Base-by-base conservation (phyloP, 345 rosid genomes). In the Noccaea bulbosa region DNA sequence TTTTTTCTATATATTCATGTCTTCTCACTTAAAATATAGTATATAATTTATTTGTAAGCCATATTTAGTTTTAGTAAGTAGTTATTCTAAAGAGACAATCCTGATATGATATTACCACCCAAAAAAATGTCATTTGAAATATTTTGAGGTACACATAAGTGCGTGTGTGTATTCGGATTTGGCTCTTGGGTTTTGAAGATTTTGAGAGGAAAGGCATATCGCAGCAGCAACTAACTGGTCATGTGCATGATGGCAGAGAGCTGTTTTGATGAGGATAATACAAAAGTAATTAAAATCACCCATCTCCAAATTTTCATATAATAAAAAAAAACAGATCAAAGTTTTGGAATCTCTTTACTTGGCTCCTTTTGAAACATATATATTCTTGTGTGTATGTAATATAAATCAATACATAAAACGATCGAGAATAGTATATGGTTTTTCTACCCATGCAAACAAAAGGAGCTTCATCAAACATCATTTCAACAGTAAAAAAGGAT, bases 241-340 rank as follows among this genome's bases (percentile, higher is more conserved):
- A 63, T 63, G 69, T 63, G 69, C 45, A 47, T 63, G 50, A 48
- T 63, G 69, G 32, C 69, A 63, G 69, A 63, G 69, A 63, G 39
- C 17, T 47, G 34, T 35, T 6, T 34, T 17, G 17, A 20, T 34
- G 43, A 41, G 49, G 51, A 45, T 47, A 53, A 43, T n/a, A 61
- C 66, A 61, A 61, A 43, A 27, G 7, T 9, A 11, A 41, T 41
- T 60, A 41, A 43, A 27, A 43, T 27, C 3, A 27, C 51, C 37
- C 49, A 65, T 39, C 27, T 51, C 45, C 59, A 65, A 50, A 22
- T 20, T 51, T 51, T 51, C 49, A 40, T 51, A 65, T 8, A 64
- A 6, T 65, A 8, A 38, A 40, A 38, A 40, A 2, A 65, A 6
- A 55, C 30, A 17, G 30, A 32, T 38, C 44, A 16, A 47, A 46